These are phyloP conservation scores for Dothidotthia symphoricarpi DNA, from an alignment of 2,329 filamentous ascomycete genomes.

Conservation along the genomic window DNA sequence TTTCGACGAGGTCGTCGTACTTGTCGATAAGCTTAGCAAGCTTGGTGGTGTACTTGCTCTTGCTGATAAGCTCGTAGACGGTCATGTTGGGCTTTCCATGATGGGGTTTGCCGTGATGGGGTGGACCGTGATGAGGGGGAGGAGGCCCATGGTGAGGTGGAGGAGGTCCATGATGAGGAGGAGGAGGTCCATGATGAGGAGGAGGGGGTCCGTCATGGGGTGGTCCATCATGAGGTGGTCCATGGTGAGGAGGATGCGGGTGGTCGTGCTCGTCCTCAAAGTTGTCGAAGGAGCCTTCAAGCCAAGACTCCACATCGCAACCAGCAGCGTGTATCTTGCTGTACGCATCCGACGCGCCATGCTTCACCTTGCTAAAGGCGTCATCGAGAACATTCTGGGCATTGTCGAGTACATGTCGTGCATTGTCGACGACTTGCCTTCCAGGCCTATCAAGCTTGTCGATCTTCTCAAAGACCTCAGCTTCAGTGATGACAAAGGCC, in stretches of 20 bases:
- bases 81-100: slow-evolving; percentile 62
- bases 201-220: slow-evolving; percentile 11
- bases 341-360: slow-evolving; percentile 39
- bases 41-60: slow-evolving; percentile 72
- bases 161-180: slow-evolving; percentile 25
- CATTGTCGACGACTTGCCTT: slow-evolving; percentile 18
- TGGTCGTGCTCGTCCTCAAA: slow-evolving; percentile 38
- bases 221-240: slow-evolving; percentile 14
- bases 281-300: slow-evolving; percentile 41
- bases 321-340: slow-evolving; percentile 46
- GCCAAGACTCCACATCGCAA: slow-evolving; percentile 51
- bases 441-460: slow-evolving; percentile 28
- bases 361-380: slow-evolving; percentile 43
- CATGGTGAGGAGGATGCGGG: slow-evolving; percentile 31
- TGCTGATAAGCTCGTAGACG: slow-evolving; percentile 75
- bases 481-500: slow-evolving; percentile 55
- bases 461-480: slow-evolving; percentile 46
- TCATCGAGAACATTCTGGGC: slow-evolving; percentile 46
- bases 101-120: slow-evolving; percentile 39
- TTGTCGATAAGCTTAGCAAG: slow-evolving; percentile 74
- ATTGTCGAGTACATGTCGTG: slow-evolving; percentile 25
- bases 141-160: slow-evolving; percentile 16
- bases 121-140: slow-evolving; percentile 23
- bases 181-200: slow-evolving; percentile 22
- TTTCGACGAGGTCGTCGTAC: slow-evolving; percentile 66